Conservation (phyloP, 2,329 filamentous ascomycete genomes). For the Curvularia lunata region DNA sequence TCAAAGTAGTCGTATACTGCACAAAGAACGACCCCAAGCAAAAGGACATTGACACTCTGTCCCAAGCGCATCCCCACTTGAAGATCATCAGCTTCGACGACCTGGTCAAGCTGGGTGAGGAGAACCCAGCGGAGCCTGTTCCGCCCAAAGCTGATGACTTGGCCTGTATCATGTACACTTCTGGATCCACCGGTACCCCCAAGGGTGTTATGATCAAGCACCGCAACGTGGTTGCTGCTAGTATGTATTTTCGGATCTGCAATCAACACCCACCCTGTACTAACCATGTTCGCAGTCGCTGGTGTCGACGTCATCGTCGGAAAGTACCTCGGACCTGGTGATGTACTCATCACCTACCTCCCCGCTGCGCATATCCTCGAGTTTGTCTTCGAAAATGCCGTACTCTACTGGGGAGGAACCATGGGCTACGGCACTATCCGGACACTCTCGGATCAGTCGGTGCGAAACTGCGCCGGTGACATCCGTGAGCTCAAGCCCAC, state of each 20-base stretch:
- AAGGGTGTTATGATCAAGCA: conserved; percentile 89
- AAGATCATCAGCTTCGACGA: conserved; percentile 64
- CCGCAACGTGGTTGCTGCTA: conserved; percentile 76
- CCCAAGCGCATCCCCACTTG: conserved; percentile 59
- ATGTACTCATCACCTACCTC: conserved; percentile 86
- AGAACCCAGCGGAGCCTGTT: conserved; percentile 72
- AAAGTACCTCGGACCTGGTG: conserved; percentile 75
- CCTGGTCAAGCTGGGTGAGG: conserved; percentile 61
- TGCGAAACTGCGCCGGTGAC: conserved; percentile 90
- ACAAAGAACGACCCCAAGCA: conserved; percentile 59
- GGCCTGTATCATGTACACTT: conserved; percentile 84
- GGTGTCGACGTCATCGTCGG: conserved; percentile 81
- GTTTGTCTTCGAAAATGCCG: conserved; percentile 92
- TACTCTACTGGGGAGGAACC: conserved; percentile 85
- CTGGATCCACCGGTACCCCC: conserved; percentile 84
- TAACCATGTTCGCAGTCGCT: conserved; percentile 59
- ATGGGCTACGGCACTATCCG: conserved; percentile 93
- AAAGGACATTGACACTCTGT: conserved; percentile 61
- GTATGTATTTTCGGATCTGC: conserved; percentile 55
- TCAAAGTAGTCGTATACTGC: conserved; percentile 66
- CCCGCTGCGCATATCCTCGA: conserved; percentile 96
- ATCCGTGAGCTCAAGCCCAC: conserved; percentile 91
- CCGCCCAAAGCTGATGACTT: conserved; percentile 77
- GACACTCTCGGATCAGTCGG: conserved; percentile 83
- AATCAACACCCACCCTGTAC: conserved; percentile 2